Conservation (phyloP, 2,329 filamentous ascomycete species). For the Trichoderma semiorbis region DNA sequence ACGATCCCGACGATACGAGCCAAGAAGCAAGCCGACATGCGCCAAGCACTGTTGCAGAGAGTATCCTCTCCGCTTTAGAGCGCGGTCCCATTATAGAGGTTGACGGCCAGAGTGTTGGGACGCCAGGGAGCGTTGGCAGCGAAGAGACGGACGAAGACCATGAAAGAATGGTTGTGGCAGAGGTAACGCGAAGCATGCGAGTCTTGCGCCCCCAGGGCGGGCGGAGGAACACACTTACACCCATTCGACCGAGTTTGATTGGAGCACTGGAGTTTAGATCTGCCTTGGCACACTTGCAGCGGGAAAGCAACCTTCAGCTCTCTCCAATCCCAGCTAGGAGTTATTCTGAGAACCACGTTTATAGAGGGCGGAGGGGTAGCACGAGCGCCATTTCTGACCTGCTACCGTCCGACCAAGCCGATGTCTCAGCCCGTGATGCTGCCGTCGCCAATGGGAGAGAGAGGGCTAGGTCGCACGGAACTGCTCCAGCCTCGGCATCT, state of each 20-base stretch:
- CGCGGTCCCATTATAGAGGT: constrained; percentile 47
- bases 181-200: constrained; percentile 91
- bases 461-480: constrained; percentile 22
- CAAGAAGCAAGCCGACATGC: constrained; percentile 21
- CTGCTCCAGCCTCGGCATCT: constrained; percentile 5
- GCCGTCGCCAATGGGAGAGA: constrained; percentile 17
- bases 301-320: constrained; percentile 71
- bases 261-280: constrained; percentile 92
- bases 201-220: constrained; percentile 63
- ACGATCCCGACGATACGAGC: constrained; percentile 45
- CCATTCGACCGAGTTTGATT: constrained; percentile 88
- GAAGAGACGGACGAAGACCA: constrained; percentile 52
- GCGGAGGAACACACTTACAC: constrained; percentile 69
- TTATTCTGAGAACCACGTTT: constrained; percentile 36
- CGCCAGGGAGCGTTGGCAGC: constrained; percentile 38
- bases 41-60: constrained; percentile 20
- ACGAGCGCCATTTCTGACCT: constrained; percentile 26
- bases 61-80: constrained; percentile 45
- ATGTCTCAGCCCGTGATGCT: constrained; percentile 1
- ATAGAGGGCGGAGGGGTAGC: constrained; percentile 28
- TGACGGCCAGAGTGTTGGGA: constrained; percentile 34
- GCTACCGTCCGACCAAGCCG: constrained; percentile 17
- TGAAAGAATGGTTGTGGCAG: constrained; percentile 67
- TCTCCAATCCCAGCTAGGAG: constrained; percentile 66
- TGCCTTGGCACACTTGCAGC: constrained; percentile 80